Percentiles rank a stretch among this genome's conserved stretches.
Evolutionary conservation across 2,329 filamentous ascomycete species (phyloP).

Genomic region (Ophiostoma pallidulum): DNA sequence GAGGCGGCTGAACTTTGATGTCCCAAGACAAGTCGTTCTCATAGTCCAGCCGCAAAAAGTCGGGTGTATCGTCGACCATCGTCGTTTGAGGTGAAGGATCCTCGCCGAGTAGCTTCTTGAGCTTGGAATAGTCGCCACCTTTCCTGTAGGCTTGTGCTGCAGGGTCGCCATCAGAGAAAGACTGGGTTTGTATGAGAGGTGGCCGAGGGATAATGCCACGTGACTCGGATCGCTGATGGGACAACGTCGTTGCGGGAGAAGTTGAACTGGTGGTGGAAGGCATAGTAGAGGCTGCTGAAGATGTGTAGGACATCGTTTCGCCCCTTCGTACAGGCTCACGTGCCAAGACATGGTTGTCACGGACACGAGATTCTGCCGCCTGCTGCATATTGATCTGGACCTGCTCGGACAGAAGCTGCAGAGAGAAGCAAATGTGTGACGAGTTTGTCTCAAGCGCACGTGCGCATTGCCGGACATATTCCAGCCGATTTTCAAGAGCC

Average conservation of each 20-base stretch:
- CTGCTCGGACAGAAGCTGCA: conserved; percentile 79
- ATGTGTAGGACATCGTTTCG: conserved; percentile 47
- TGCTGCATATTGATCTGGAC: conserved; percentile 50
- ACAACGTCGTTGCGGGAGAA: conserved; percentile 7
- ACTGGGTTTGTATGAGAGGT: conserved; percentile 45
- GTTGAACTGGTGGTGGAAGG: conserved; percentile 1
- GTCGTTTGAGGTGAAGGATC: conserved; percentile 43
- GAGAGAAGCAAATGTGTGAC: conserved; percentile 76
- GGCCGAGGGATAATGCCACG: conserved; percentile 37
- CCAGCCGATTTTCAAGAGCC: conserved; percentile 76
- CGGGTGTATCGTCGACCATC: conserved; percentile 65
- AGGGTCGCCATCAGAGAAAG: conserved; percentile 53
- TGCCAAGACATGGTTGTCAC: conserved; percentile 34
- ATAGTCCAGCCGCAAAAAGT: conserved; percentile 76
- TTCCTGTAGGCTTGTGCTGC: conserved; percentile 42
- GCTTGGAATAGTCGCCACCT: conserved; percentile 53
- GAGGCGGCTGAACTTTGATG: conserved; percentile 62
- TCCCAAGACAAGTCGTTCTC: conserved; percentile 89
- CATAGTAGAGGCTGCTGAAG: conserved; percentile 18
- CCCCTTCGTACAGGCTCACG: conserved; percentile 47
- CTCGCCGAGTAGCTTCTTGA: conserved; percentile 58
- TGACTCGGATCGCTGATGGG: conserved; percentile 51
- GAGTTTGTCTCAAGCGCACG: conserved; percentile 78
- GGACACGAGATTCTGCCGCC: conserved; percentile 34
- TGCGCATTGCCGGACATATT: conserved; percentile 66